phyloP scores from a whole-genome alignment of 164 flowering plant genomes.

The Umbellularia californica region DNA sequence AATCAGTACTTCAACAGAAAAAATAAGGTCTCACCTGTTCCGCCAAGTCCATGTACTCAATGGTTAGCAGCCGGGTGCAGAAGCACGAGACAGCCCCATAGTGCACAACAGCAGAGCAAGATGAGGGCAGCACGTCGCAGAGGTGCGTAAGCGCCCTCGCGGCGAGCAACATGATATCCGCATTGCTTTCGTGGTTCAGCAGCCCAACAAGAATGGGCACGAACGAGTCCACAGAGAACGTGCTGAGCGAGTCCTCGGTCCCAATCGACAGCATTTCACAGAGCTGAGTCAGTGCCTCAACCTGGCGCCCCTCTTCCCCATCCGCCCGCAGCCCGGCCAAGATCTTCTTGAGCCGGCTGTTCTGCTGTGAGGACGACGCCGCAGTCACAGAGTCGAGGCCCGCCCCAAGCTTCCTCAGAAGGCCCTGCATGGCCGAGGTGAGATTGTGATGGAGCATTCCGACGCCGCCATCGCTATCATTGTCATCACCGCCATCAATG shows the following conservation, averaged over 20 bases:
- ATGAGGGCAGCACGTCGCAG: constrained; percentile 92
- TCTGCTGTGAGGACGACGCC: constrained; percentile 75
- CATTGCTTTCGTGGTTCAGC: constrained; percentile 93
- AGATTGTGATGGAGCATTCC: constrained; percentile 81
- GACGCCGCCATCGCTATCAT: constrained; percentile 63
- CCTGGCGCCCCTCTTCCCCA: constrained; percentile 95
- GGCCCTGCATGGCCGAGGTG: constrained; percentile 87
- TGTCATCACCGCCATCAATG: constrained; percentile 54
- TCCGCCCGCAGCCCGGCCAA: constrained; percentile 85
- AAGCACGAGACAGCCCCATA: constrained; percentile 91
- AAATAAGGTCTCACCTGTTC: constrained; percentile 63
- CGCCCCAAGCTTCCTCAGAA: constrained; percentile 83
- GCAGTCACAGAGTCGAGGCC: constrained; percentile 81
- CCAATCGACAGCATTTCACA: constrained; percentile 98
- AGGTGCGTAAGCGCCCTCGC: constrained; percentile 94
- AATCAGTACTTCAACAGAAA: background rate
- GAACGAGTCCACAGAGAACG: constrained; percentile 93
- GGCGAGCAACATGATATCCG: constrained; percentile 94
- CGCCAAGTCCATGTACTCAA: constrained; percentile 99
- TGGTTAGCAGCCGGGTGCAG: constrained; percentile 82
- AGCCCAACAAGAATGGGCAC: constrained; percentile 94
- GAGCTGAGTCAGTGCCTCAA: constrained; percentile 90
- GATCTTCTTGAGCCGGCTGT: constrained; percentile 86
- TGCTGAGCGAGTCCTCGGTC: constrained; percentile 89
- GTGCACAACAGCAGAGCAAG: constrained; percentile 96